These are phyloP conservation scores for Chondrostereum purpureum DNA, from an alignment of 1,284 basidiomycete species.

Conservation along the genomic window DNA sequence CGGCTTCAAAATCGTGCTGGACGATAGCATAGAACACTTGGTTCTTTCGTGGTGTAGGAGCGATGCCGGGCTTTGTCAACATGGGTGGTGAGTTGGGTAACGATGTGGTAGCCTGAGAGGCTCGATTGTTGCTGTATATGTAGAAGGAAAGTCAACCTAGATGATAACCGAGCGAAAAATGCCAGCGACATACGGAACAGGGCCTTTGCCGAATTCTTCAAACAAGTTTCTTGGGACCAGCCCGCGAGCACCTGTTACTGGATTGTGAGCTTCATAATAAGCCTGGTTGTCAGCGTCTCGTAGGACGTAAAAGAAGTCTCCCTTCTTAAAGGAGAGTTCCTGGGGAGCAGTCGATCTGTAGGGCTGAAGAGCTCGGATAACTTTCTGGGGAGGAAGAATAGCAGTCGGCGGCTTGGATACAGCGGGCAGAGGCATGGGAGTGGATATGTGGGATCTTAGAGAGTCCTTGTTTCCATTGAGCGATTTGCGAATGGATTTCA, in stretches of 20 bases:
- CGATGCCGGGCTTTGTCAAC: constrained; percentile 13
- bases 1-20: constrained; percentile 91
- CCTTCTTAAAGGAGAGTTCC: constrained; percentile 87
- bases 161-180: constrained; percentile 7
- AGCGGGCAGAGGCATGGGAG: constrained; percentile 54
- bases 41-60: constrained; percentile 33
- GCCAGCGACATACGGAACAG: constrained; percentile 45
- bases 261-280: constrained; percentile 90
- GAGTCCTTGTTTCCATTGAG: constrained; percentile 63
- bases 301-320: constrained; percentile 97
- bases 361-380: constrained; percentile 79
- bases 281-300: constrained; percentile 57
- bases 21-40: constrained; percentile 88
- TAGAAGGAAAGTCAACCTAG: constrained; percentile 8
- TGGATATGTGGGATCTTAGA: constrained; percentile 58
- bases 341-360: constrained; percentile 75
- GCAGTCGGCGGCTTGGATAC: constrained; percentile 64
- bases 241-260: constrained; percentile 85
- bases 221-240: constrained; percentile 84
- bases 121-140: constrained; percentile 27
- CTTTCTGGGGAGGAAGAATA: constrained; percentile 86
- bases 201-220: constrained; percentile 80
- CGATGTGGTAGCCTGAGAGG: constrained; percentile 27
- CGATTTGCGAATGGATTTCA: constrained; percentile 86
- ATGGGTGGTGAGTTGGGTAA: constrained; percentile 11